Evolutionary conservation across 192 early-diverging fungal genomes (phyloP).

Genomic region (Coemansia sp.): DNA sequence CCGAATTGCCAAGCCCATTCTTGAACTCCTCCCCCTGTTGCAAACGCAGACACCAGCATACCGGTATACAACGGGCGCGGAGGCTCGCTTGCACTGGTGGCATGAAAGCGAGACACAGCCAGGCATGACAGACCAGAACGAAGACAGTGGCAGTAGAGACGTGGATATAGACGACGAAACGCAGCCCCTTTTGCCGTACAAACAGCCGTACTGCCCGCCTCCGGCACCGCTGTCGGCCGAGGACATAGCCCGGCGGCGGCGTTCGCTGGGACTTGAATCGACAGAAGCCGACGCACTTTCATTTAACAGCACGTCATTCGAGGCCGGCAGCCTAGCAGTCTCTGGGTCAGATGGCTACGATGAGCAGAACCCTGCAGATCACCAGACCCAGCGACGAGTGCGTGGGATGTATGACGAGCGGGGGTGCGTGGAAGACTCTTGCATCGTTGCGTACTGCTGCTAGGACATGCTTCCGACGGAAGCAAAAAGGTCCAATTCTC

Average conservation of each 20-base stretch:
- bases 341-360: background rate
- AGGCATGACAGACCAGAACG: background rate
- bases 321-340: background rate
- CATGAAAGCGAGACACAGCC: background rate
- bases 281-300: slow-evolving; percentile 7
- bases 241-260: slow-evolving; percentile 42
- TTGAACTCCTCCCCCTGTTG: no score
- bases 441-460: background rate
- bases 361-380: background rate
- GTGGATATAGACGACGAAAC: slow-evolving; percentile 7
- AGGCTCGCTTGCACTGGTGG: background rate
- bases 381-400: background rate
- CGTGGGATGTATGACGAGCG: background rate
- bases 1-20: background rate
- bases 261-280: slow-evolving; percentile 43
- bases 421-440: slow-evolving; percentile 3
- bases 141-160: background rate
- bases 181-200: slow-evolving; percentile 17
- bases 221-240: slow-evolving; percentile 46
- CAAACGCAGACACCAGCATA: background rate
- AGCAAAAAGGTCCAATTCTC: background rate
- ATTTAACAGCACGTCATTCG: background rate
- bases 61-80: background rate
- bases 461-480: background rate
- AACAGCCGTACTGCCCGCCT: slow-evolving; percentile 35